These are phyloP conservation scores for Oleoguttula mirabilis DNA, from an alignment of 495 filamentous ascomycete species.

Conservation along the genomic window DNA sequence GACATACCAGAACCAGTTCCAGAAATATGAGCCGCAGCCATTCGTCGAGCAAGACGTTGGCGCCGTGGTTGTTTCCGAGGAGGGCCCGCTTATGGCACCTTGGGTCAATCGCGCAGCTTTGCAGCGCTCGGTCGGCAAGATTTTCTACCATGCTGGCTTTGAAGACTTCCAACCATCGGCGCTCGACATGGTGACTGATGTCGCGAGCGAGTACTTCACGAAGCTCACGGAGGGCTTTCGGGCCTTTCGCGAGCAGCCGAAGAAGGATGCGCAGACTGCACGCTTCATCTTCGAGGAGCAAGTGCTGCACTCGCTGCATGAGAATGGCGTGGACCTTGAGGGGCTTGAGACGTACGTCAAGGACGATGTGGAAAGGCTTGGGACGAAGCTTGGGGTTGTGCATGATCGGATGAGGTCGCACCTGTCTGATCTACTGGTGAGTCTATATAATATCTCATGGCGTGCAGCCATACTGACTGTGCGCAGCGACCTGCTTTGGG, in stretches of 20 bases:
- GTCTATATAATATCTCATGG: background rate
- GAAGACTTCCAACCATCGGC: slow-evolving; percentile 95
- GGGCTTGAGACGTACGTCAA: slow-evolving; percentile 76
- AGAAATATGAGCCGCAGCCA: slow-evolving; percentile 88
- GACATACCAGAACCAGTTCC: slow-evolving; percentile 97
- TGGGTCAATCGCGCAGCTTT: slow-evolving; percentile 69
- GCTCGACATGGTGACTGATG: slow-evolving; percentile 78
- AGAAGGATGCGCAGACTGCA: slow-evolving; percentile 38
- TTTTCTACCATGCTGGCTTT: slow-evolving; percentile 94
- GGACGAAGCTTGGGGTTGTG: slow-evolving; percentile 66
- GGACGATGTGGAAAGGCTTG: slow-evolving; percentile 85
- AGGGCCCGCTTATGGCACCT: slow-evolving; percentile 73
- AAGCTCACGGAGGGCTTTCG: slow-evolving; percentile 70
- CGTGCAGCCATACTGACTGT: background rate
- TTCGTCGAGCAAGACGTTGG: slow-evolving; percentile 78
- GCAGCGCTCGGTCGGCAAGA: slow-evolving; percentile 80
- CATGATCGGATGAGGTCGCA: slow-evolving; percentile 89
- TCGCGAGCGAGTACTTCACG: slow-evolving; percentile 77
- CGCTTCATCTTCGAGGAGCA: slow-evolving; percentile 70
- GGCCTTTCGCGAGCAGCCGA: slow-evolving; percentile 70
- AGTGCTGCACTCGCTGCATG: slow-evolving; percentile 71
- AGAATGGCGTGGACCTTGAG: slow-evolving; percentile 72
- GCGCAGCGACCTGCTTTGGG: slow-evolving; percentile 63
- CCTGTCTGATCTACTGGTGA: slow-evolving; percentile 64
- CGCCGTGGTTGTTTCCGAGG: slow-evolving; percentile 73